Conservation (phyloP, 257 asterid genomes). For the Rhazya stricta region DNA sequence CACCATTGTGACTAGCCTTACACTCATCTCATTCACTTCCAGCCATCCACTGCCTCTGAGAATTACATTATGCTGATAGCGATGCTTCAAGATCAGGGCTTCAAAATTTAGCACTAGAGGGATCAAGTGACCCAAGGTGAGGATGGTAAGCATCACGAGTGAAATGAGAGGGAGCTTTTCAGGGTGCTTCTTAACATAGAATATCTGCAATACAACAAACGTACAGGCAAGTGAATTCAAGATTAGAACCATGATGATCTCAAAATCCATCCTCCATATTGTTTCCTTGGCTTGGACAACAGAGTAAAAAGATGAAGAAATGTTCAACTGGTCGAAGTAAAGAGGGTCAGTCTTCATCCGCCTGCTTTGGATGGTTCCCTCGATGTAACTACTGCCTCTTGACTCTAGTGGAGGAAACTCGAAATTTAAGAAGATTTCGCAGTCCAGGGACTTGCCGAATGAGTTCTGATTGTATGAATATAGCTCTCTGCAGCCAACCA, state of each 20-base stretch:
- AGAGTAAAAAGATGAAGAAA: conserved; percentile 29
- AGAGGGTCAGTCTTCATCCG: conserved; percentile 36
- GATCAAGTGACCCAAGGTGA: conserved; percentile 50
- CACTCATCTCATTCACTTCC: conserved; percentile 53
- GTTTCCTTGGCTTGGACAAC: conserved; percentile 20
- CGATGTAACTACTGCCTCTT: conserved; percentile 7
- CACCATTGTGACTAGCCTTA: conserved; percentile 49
- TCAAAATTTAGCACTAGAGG: conserved; percentile 63
- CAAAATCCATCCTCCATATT: conserved; percentile 69
- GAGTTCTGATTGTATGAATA: neutral
- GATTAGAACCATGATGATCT: conserved; percentile 52
- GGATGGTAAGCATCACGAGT: conserved; percentile 44
- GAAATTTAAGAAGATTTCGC: conserved; percentile 46
- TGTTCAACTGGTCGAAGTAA: conserved; percentile 33
- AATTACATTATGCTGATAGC: conserved; percentile 11
- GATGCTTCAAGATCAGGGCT: conserved; percentile 34
- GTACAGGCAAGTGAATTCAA: conserved; percentile 50
- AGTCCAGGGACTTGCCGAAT: conserved; percentile 27
- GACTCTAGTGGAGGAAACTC: conserved; percentile 31
- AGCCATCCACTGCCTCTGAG: conserved; percentile 40
- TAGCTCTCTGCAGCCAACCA: conserved; percentile 64
- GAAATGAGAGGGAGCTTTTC: conserved; percentile 43
- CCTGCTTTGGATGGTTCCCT: conserved; percentile 51
- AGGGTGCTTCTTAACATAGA: conserved; percentile 48
- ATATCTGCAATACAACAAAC: conserved; percentile 42